phyloP scores from a whole-genome alignment of 2,329 filamentous ascomycete species.

The Acephala macrosclerotiorum region DNA sequence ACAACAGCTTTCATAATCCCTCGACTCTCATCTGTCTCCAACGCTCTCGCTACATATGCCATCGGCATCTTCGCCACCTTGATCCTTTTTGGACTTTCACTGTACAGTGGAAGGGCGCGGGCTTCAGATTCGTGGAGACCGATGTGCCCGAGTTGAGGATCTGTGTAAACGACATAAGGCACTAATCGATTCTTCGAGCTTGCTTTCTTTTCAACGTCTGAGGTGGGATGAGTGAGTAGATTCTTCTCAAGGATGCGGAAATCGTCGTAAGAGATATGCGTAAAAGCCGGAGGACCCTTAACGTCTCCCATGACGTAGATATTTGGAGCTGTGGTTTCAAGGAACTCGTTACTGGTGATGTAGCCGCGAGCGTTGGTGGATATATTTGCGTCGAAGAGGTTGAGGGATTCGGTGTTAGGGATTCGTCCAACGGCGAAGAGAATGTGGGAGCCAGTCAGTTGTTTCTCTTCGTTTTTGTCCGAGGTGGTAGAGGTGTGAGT shows the following conservation, averaged over 20 bases:
- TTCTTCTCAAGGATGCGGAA: conserved; percentile 58
- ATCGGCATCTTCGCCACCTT: conserved; percentile 59
- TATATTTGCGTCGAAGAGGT: background rate
- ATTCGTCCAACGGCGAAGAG: conserved; percentile 57
- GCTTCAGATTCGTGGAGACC: conserved; percentile 55
- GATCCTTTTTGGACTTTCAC: conserved; percentile 44
- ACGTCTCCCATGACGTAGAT: conserved; percentile 60
- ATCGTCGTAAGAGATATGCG: conserved; percentile 64
- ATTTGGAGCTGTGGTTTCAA: conserved; percentile 51
- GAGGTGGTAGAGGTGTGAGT: conserved; percentile 3
- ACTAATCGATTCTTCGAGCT: conserved; percentile 47
- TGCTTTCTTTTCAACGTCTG: conserved; percentile 34
- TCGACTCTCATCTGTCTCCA: conserved; percentile 59
- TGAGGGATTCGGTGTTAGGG: conserved; percentile 53
- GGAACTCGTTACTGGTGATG: conserved; percentile 51
- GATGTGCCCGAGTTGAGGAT: conserved; percentile 60
- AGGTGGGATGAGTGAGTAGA: conserved; percentile 45
- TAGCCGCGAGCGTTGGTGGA: conserved; percentile 46
- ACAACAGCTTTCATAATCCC: conserved; percentile 61
- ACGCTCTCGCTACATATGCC: conserved; percentile 56
- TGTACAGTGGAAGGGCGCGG: conserved; percentile 10
- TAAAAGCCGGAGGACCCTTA: conserved; percentile 60
- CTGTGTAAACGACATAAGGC: conserved; percentile 60
- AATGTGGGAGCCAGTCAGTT: conserved; percentile 53
- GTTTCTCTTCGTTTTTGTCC: conserved; percentile 27